phyloP scores from a whole-genome alignment of 495 filamentous ascomycete genomes.

The Tetracladium setigerum region DNA sequence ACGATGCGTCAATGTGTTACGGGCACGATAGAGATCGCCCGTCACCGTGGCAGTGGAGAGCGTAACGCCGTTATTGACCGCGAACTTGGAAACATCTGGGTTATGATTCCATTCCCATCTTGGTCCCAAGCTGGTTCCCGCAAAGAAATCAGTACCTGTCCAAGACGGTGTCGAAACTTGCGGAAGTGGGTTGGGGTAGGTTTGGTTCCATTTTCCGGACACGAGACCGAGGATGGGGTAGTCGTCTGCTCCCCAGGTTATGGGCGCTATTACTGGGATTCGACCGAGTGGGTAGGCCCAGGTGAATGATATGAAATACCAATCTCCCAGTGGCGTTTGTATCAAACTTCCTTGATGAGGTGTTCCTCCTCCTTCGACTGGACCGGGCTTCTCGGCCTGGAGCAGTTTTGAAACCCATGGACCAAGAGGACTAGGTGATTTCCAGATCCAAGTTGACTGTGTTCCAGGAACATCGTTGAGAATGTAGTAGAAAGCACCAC shows the following conservation, averaged over 20 bases:
- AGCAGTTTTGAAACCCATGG: slow-evolving; percentile 36
- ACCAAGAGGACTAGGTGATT: slow-evolving; percentile 36
- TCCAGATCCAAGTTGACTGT: slow-evolving; percentile 38
- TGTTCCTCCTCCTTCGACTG: slow-evolving; percentile 35
- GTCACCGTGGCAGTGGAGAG: slow-evolving; percentile 45
- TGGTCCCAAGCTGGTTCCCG: slow-evolving; percentile 25
- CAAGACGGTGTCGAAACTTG: slow-evolving; percentile 15
- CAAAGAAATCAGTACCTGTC: slow-evolving; percentile 37
- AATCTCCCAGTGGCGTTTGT: slow-evolving; percentile 40
- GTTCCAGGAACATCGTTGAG: slow-evolving; percentile 34
- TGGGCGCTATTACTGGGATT: slow-evolving; percentile 49
- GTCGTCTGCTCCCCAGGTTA: slow-evolving; percentile 41
- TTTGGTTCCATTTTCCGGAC: slow-evolving; percentile 35
- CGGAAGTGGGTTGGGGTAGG: slow-evolving; percentile 35
- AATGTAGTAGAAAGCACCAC: slow-evolving; percentile 47
- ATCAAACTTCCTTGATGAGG: slow-evolving; percentile 52
- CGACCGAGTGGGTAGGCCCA: slow-evolving; percentile 47
- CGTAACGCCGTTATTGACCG: slow-evolving; percentile 21
- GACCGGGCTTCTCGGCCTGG: slow-evolving; percentile 26
- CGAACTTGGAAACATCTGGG: slow-evolving; percentile 35
- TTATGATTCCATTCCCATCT: slow-evolving; percentile 61
- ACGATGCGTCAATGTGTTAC: slow-evolving; percentile 50
- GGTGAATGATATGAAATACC: slow-evolving; percentile 53
- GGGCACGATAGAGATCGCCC: slow-evolving; percentile 40
- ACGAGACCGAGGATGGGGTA: slow-evolving; percentile 35